These are phyloP conservation scores for Candida freyschussii DNA, from an alignment of 1,139 yeast genomes.

Conservation along the genomic window DNA sequence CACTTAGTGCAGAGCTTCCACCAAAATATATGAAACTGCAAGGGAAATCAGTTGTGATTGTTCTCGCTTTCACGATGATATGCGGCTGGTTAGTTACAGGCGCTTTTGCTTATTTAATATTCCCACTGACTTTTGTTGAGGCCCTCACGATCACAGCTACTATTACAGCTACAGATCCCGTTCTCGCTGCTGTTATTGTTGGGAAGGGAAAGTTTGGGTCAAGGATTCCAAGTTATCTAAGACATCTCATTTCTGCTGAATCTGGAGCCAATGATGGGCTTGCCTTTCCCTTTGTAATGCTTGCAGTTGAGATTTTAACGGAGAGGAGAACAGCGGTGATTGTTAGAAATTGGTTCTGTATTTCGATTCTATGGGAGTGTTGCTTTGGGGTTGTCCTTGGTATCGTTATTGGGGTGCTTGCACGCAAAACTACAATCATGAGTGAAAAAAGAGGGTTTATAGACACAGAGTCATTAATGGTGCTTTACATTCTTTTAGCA, in stretches of 20 bases:
- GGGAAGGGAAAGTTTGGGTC: conserved; percentile 39
- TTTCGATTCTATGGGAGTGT: conserved; percentile 33
- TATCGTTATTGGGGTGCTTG: conserved; percentile 29
- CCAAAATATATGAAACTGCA: conserved; percentile 32
- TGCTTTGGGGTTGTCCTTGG: conserved; percentile 32
- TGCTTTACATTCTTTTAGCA: conserved; percentile 25
- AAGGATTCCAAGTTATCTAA: conserved; percentile 29
- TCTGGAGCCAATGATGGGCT: conserved; percentile 39
- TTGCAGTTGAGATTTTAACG: conserved; percentile 30
- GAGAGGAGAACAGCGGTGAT: conserved; percentile 25
- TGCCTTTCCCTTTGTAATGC: conserved; percentile 36
- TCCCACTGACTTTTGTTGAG: conserved; percentile 33
- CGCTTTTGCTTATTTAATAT: conserved; percentile 31
- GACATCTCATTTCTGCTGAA: conserved; percentile 34
- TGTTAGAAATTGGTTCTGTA: conserved; percentile 33
- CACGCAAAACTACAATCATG: conserved; percentile 26
- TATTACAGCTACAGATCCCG: conserved; percentile 43
- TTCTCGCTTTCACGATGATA: conserved; percentile 38
- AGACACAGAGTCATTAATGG: conserved; percentile 26
- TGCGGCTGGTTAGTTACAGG: conserved; percentile 38
- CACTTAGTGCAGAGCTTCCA: conserved; percentile 40
- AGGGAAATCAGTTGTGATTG: conserved; percentile 30
- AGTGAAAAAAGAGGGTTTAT: conserved; percentile 23
- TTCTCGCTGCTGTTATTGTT: conserved; percentile 38
- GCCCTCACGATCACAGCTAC: conserved; percentile 37